Evolutionary conservation across 176 grass and related monocot species (phyloP).

Genomic region (Pontederia crassipes): DNA sequence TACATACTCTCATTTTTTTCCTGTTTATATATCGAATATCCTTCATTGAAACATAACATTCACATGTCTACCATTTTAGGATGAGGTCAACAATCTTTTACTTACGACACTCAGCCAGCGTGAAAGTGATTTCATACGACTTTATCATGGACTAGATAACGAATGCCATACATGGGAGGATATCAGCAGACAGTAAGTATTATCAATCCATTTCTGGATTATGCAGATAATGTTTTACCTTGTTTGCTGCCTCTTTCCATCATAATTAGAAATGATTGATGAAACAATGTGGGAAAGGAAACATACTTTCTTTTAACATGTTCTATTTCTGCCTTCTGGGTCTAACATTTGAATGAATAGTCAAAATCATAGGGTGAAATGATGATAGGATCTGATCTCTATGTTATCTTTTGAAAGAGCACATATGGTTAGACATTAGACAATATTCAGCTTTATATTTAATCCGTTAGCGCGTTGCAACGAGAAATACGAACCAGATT

Average conservation of each 20-base stretch:
- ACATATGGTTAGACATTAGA: not conserved
- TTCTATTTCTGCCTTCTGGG: no score
- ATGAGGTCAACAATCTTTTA: conserved; percentile 76
- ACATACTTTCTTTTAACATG: no score
- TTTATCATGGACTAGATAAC: conserved; percentile 70
- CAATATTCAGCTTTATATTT: not conserved
- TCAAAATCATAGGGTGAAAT: no score
- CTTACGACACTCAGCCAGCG: conserved; percentile 52
- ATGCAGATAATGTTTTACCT: no score
- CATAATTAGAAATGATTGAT: no score
- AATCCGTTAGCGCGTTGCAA: not conserved
- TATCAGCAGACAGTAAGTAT: conserved; percentile 91
- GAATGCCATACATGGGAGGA: conserved; percentile 87
- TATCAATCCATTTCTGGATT: not conserved
- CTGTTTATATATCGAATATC: not conserved
- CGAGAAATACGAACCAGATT: not conserved
- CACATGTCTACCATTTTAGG: conserved; percentile 25
- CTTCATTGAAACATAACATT: not conserved
- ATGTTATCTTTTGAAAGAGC: not conserved
- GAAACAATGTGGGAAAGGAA: no score
- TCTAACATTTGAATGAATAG: no score
- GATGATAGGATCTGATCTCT: no score
- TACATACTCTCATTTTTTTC: no score
- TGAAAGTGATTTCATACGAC: conserved; percentile 76
- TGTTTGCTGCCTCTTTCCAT: no score